Evolutionary conservation across 768 basidiomycete species (phyloP), one percentile per base, ranked within the genome.

Genomic region (Suillus paluster): DNA sequence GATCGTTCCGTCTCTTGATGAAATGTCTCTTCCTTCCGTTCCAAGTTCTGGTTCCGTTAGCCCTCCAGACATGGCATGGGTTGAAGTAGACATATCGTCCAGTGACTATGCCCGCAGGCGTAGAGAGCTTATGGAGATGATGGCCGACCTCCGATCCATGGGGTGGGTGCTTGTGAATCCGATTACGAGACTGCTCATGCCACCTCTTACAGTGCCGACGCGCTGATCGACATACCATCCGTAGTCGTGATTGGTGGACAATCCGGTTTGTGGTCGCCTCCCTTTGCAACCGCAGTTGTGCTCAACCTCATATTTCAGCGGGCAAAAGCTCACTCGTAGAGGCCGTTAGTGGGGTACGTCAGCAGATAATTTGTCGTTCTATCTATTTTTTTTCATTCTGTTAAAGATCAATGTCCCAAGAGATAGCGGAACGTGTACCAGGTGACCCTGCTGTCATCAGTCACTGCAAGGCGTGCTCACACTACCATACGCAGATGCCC

Each of bases 261-360:
- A 62, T 86, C 85, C 0, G 83, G 84, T 84, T 58, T 36, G 80
- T 61, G 25, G 44, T 6, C 21, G 4, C 33, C 52, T 27, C 30
- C 12, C 15, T 0, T 42, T 27, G 25, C 2, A 12, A 34, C 30
- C 4, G 12, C 30, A 11, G 39, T 48, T 46, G 15, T n/a, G 27
- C 12, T 46, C 54, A 25, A 53, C 57, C 65, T 58, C 46, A 44
- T 17, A 11, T 57, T 6, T 60, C 25, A 86, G 85, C 84, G 5
- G 85, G 85, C 4, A 87, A 86, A 64, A 86, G 86, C 61, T 86
- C 85, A 0, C 68, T 87, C 1, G 84, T 87, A 0, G 86, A 87
- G 58, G 84, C 83, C 0, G 82, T 86, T 0, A 84, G 78, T 15
- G 83, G 84, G 8, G 85, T 87, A 65, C 25, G 82, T 67, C 4